Base-by-base conservation (phyloP, 2,329 filamentous ascomycete species). In the Myriosclerotinia scirpicola region DNA sequence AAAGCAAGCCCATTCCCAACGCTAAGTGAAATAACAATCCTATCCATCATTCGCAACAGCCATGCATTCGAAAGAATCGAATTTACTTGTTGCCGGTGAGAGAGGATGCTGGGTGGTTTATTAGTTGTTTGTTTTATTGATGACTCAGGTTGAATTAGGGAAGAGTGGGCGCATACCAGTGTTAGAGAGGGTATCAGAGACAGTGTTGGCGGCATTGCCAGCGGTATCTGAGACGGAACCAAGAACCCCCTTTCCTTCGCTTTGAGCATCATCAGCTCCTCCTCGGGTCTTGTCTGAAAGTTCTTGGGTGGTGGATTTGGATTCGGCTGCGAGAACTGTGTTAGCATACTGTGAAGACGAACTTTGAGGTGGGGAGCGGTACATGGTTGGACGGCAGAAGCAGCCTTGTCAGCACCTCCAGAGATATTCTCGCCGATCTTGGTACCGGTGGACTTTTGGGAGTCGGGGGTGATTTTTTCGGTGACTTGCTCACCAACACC, bases 391-490 rank as follows among this genome's bases (percentile, higher is more conserved):
- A 80, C 75, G 64, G 79, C 75, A 67, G 78, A 76, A 67, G 81
- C 81, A 71, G 79, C 75, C 68, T 79, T 80, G 76, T 85, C 83
- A 67, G 75, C 78, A 66, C 76, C 73, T 68, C 81, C 80, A 56
- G 81, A 78, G 70, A 78, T 67, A 62, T 72, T 75, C 78, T 85
- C 83, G 61, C 76, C 74, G 72, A 79, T 75, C 44, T 52, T 59
- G 36, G 62, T 64, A 72, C 79, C 74, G 69, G 77, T 80, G 50
- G 81, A 81, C 79, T 85, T 85, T 76, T 83, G 79, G 72, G 79
- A 81, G 77, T 85, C 81, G 65, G 83, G 83, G 71, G 81, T 84
- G 69, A 83, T 67, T 77, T 81, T 81, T 77, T 84, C 81, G 63
- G 75, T 68, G 70, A 76, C 77, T 76, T 85, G 82, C 74, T 82